These are phyloP conservation scores for Ophiosphaerella herpotricha DNA, from an alignment of 2,329 filamentous ascomycete genomes.

Conservation along the genomic window DNA sequence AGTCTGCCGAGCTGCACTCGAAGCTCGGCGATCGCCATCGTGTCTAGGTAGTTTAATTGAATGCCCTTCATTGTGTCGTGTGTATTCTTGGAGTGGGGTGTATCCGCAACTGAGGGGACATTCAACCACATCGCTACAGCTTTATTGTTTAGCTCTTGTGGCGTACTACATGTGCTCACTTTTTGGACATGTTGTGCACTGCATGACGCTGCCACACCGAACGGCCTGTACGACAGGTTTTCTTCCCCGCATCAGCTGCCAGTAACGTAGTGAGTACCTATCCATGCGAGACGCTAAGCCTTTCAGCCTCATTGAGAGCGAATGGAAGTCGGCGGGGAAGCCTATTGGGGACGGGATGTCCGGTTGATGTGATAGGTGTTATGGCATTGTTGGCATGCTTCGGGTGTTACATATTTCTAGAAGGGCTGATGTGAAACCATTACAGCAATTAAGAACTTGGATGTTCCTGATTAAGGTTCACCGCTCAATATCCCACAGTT, in stretches of 20 bases:
- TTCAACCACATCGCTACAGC: background rate
- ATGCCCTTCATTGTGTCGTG: too few species aligned
- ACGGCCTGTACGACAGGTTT: conserved; percentile 22
- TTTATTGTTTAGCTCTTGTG: background rate
- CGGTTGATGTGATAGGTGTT: conserved; percentile 24
- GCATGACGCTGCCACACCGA: conserved; percentile 25
- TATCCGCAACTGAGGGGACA: too few species aligned
- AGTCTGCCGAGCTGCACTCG: too few species aligned
- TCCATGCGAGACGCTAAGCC: conserved; percentile 5
- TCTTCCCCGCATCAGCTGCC: conserved; percentile 25
- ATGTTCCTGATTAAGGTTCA: conserved; percentile 16
- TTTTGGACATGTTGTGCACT: conserved; percentile 10
- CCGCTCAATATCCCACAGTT: background rate
- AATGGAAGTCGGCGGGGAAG: conserved; percentile 12
- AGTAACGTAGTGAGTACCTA: conserved; percentile 9
- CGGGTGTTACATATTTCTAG: conserved; percentile 31
- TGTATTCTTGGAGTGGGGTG: too few species aligned
- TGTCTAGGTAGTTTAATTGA: too few species aligned
- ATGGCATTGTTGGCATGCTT: conserved; percentile 19
- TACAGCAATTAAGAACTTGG: conserved; percentile 21
- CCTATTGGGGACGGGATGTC: conserved; percentile 19
- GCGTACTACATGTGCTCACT: background rate
- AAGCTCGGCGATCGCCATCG: too few species aligned
- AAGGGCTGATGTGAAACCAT: conserved; percentile 37
- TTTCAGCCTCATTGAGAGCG: conserved; percentile 13